Evolutionary conservation across 768 basidiomycete genomes (phyloP), one percentile per base, ranked within the genome.

Genomic region (Xerocomus potaroensis): DNA sequence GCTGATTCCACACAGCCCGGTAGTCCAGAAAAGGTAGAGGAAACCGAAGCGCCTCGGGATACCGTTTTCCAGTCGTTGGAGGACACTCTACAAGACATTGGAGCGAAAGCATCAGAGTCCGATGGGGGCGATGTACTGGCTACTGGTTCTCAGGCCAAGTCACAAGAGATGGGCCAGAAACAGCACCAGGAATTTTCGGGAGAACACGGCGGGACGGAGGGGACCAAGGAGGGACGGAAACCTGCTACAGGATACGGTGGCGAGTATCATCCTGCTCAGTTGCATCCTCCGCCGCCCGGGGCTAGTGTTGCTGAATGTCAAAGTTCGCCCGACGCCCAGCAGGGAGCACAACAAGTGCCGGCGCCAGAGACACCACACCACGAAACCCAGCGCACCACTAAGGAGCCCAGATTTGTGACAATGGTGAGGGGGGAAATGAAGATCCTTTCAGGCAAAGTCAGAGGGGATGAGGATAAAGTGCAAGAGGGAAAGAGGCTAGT

Each of bases 401-500:
- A 55, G 48, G 68, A 53, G 43, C 55, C 54, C 22, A 55, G 55
- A 18, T 60, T 68, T 31, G 42, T 69, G 41, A 49, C 57, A 10
- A 53, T 62, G 54, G 50, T 68, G 0, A 68, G 59, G 42, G 67
- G 68, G 1, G 67, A 68, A 49, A 68, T 64, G 47, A 68, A 61
- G 47, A 51, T 68, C 19, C 38, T 68, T 5, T 59, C 58, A 15
- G 67, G 67, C 21, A 62, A 59, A 37, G 41, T 68, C 48, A 59
- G 59, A 2, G 45, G 65, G 9, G 58, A 69, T 9, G 59, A 56
- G 2, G 51, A 48, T 8, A 62, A 65, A 32, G 51, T 68, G 4
- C 61, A 60, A 27, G 54, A 59, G 38, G 67, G 68, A 4, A 61
- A 48, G 42, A 53, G 43, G 41, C 46, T 66, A 8, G 21, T 68